These are phyloP conservation scores for Trichoderma semiorbis DNA, from an alignment of 2,329 filamentous ascomycete genomes.

Conservation along the genomic window DNA sequence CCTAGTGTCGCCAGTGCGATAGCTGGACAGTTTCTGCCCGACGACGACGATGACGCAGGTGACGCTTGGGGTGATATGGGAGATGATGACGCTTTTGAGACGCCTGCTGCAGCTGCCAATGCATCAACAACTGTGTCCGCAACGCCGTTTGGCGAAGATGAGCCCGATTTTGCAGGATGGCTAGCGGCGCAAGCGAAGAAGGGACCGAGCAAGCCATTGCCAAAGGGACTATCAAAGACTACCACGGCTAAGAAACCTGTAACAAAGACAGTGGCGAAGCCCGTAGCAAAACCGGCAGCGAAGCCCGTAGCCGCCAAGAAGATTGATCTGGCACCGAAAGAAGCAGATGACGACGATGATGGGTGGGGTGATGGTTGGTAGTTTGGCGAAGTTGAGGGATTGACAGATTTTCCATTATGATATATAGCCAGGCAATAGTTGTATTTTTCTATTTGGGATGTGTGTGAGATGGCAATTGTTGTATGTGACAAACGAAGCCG, in stretches of 20 bases:
- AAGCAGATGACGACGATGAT: slow-evolving; percentile 56
- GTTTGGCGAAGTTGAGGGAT: not conserved
- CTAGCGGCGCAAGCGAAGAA: slow-evolving; percentile 82
- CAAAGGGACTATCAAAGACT: slow-evolving; percentile 76
- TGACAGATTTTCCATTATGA: not conserved
- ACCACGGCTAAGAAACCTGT: slow-evolving; percentile 40
- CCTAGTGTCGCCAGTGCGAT: slow-evolving; percentile 39
- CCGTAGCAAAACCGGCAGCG: slow-evolving; percentile 35
- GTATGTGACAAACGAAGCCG: slow-evolving; percentile 2
- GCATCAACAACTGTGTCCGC: slow-evolving; percentile 33
- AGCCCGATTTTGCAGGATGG: slow-evolving; percentile 96
- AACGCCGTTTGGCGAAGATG: slow-evolving; percentile 73
- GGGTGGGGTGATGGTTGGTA: slow-evolving; percentile 67
- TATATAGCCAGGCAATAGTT: not conserved
- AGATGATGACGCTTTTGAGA: slow-evolving; percentile 42
- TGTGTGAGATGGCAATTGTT: not conserved
- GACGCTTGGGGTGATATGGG: slow-evolving; percentile 69
- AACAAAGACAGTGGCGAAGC: slow-evolving; percentile 38
- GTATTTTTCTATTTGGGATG: not conserved
- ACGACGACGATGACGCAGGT: slow-evolving; percentile 59
- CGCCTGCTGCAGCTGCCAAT: slow-evolving; percentile 33
- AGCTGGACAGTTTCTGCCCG: slow-evolving; percentile 51
- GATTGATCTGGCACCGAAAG: slow-evolving; percentile 65
- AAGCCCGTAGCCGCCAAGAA: slow-evolving; percentile 58
- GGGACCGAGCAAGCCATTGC: slow-evolving; percentile 59